phyloP scores from a whole-genome alignment of 371 early-diverging fungal genomes.

The Mortierella sp. region DNA sequence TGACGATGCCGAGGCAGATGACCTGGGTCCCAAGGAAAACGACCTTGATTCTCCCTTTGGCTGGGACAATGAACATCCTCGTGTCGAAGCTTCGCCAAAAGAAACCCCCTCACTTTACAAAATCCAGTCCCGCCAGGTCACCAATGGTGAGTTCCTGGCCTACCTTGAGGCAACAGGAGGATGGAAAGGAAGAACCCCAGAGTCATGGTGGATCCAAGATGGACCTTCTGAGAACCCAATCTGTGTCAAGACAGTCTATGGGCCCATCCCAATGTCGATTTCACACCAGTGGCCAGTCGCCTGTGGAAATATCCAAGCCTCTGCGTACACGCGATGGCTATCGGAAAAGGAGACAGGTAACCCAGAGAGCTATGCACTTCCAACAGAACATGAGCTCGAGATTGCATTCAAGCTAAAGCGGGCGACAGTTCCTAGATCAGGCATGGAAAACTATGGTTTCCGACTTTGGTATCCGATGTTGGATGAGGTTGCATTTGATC shows the following conservation, averaged over 20 bases:
- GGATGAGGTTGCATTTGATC: slow-evolving; percentile 1
- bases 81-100: background rate
- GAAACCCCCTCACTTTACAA: slow-evolving; percentile 59
- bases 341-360: slow-evolving; percentile 42
- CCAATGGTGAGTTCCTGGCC: slow-evolving; percentile 77
- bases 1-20: slow-evolving; percentile 63
- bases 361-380: slow-evolving; percentile 6
- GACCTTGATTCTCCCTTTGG: slow-evolving; percentile 64
- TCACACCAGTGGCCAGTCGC: slow-evolving; percentile 81
- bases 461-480: slow-evolving; percentile 68
- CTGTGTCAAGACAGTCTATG: slow-evolving; percentile 74
- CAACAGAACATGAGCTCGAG: slow-evolving; percentile 42
- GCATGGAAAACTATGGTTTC: slow-evolving; percentile 62
- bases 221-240: slow-evolving; percentile 21
- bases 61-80: slow-evolving; percentile 92
- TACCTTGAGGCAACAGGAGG: slow-evolving; percentile 60
- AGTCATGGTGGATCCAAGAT: slow-evolving; percentile 61
- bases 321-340: slow-evolving; percentile 67
- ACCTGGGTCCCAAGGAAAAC: slow-evolving; percentile 23
- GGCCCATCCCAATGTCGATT: slow-evolving; percentile 60
- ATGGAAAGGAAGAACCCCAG: slow-evolving; percentile 37
- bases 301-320: slow-evolving; percentile 76
- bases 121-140: slow-evolving; percentile 84
- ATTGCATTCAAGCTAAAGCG: slow-evolving; percentile 28
- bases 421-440: slow-evolving; percentile 51